Conservation (phyloP, 352 stramenopile species). For the Globisporangium mamillatum region DNA sequence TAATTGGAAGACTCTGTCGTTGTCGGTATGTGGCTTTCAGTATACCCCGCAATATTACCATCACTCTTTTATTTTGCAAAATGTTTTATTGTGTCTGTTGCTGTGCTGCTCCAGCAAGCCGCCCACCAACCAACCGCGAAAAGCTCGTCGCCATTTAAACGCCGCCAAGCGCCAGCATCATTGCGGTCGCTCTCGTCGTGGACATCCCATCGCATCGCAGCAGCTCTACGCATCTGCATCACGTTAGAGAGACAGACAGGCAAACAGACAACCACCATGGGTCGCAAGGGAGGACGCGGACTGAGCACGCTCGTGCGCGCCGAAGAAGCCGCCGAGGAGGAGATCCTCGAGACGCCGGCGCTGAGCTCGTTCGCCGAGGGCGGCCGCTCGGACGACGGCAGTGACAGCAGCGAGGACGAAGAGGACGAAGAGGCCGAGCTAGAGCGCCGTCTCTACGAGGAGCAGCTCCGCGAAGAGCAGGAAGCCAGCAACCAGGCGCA, state of each 20-base stretch:
- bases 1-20: background rate
- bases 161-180: constrained; percentile 6
- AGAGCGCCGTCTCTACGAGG: constrained; percentile 69
- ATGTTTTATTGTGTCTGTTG: constrained; percentile 24
- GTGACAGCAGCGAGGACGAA: constrained; percentile 38
- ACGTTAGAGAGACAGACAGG: background rate
- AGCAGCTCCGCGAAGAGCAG: constrained; percentile 55
- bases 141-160: constrained; percentile 13
- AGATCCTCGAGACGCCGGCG: constrained; percentile 82
- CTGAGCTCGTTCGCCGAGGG: constrained; percentile 44
- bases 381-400: constrained; percentile 22
- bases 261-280: constrained; percentile 26
- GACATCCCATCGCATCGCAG: constrained; percentile 1
- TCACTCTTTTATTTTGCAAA: background rate
- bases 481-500: constrained; percentile 30
- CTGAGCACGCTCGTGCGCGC: constrained; percentile 64
- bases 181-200: constrained; percentile 2
- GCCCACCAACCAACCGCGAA: constrained; percentile 20
- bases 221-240: constrained; percentile 5
- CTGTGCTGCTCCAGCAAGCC: constrained; percentile 15
- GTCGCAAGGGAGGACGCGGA: constrained; percentile 32
- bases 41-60: background rate
- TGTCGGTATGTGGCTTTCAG: background rate
- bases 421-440: constrained; percentile 69
- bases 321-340: constrained; percentile 71